Evolutionary conservation across 1,139 yeast species (phyloP), one percentile per base, ranked within the genome.

Genomic region (Insectozyma bohioensis): DNA sequence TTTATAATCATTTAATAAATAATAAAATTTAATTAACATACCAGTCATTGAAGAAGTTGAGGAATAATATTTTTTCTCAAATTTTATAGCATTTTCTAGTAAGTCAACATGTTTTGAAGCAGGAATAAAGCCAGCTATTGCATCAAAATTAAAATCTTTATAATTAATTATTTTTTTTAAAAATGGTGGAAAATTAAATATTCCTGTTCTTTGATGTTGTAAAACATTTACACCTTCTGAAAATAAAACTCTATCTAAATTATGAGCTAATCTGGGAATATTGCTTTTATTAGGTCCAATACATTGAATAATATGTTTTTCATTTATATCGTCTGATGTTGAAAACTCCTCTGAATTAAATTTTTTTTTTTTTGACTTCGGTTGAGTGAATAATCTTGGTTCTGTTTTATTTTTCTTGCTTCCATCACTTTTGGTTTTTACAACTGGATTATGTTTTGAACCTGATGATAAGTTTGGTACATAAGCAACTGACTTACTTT

Each of bases 31-130:
- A 9, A 80, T 68, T 33, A 92, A 66, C 1, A 82, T 61, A 0
- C 81, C 70, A 0, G 97, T 88, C 84, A 92, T 73, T 2, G 96
- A 84, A 14, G 95, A 85, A 0, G 97, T 88, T 0, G 97, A 87
- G 2, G 95, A 85, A 41, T 76, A 77, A 52, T 71, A 90, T 37
- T 64, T 68, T 36, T 51, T 52, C 15, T 49, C 41, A 16, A 66
- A 60, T 12, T 58, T 50, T 15, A 59, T 46, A 0, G 95, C 80
- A 11, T 83, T 56, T 7, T 61, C 40, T 1, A 75, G 51, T 32
- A 90, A 61, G 1, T 51, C 54, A 8, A 54, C 43, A 57, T 88
- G 95, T 47, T 77, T 75, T 2, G 86, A 76, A 0, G 95, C 82
- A 0, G 87, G 74, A 4, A 79, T 73, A 48, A 81, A 88, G 3